phyloP scores from a whole-genome alignment of 495 filamentous ascomycete species.

The Hypomontagnella submonticulosa region DNA sequence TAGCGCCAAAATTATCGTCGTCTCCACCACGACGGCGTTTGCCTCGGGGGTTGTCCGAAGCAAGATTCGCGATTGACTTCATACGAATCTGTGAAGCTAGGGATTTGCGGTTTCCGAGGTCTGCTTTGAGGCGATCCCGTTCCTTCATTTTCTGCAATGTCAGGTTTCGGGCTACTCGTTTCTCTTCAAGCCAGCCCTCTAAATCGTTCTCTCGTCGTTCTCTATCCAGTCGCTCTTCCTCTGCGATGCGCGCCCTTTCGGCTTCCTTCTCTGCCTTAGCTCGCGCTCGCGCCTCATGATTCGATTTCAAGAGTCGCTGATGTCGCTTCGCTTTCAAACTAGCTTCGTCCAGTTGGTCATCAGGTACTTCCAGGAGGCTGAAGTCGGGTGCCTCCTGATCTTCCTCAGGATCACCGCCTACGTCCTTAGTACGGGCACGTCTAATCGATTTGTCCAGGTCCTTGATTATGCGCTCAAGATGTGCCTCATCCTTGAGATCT shows the following conservation, averaged over 20 bases:
- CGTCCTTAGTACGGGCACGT: conserved; percentile 88
- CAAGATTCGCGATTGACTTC: conserved; percentile 97
- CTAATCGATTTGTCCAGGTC: conserved; percentile 91
- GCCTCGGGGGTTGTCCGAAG: conserved; percentile 80
- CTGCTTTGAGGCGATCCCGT: conserved; percentile 87
- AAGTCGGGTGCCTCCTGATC: conserved; percentile 81
- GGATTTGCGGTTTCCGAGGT: conserved; percentile 94
- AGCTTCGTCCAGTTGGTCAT: conserved; percentile 93
- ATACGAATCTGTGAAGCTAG: conserved; percentile 95
- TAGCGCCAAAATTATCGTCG: conserved; percentile 95
- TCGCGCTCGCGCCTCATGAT: conserved; percentile 88
- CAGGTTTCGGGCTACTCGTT: conserved; percentile 75
- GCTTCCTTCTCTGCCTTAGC: conserved; percentile 95
- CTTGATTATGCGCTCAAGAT: conserved; percentile 80
- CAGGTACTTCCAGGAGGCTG: conserved; percentile 86
- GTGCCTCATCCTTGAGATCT: conserved; percentile 88
- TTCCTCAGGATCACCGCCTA: conserved; percentile 84
- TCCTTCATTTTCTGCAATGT: conserved; percentile 90
- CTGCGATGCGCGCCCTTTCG: conserved; percentile 83
- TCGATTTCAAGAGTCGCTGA: conserved; percentile 91
- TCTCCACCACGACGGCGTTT: conserved; percentile 79
- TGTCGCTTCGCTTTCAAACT: conserved; percentile 88
- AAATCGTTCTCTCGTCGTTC: conserved; percentile 86
- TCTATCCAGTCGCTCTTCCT: conserved; percentile 82
- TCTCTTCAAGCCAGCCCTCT: conserved; percentile 86